Conservation (phyloP, 1,139 yeast genomes). For the Pichia sp. region DNA sequence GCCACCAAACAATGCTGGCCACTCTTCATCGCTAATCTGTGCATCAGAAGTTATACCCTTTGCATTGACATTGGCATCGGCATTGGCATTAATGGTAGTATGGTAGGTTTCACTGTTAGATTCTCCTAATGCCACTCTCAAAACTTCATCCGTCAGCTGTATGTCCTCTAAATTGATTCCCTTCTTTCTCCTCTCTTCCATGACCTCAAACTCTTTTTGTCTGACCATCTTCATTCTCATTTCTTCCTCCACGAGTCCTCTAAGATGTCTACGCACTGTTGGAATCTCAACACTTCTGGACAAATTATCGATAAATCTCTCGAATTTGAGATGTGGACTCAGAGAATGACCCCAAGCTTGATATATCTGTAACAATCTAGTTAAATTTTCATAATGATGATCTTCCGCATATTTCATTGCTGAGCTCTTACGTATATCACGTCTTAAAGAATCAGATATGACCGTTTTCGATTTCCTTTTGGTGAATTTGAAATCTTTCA, state of each 20-base stretch:
- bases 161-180: no score
- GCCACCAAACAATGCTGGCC: constrained; percentile 15
- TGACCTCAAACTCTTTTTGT: constrained; percentile 1
- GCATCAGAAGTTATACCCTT: neutral
- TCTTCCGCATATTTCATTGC: constrained; percentile 12
- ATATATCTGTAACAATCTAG: constrained; percentile 22
- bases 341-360: constrained; percentile 28
- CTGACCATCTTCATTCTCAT: constrained; percentile 11
- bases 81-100: no score
- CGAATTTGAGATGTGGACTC: constrained; percentile 26
- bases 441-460: neutral
- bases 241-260: constrained; percentile 9
- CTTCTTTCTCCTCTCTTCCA: no score
- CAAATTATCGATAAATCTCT: constrained; percentile 21
- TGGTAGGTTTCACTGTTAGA: neutral
- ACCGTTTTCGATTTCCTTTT: constrained; percentile 1
- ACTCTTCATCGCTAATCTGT: constrained; percentile 6
- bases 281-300: constrained; percentile 16
- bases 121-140: neutral
- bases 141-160: neutral
- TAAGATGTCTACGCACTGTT: constrained; percentile 13
- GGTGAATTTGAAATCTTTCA: constrained; percentile 19
- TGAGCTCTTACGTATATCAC: neutral
- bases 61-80: neutral
- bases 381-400: constrained; percentile 24